Evolutionary conservation across 2,329 filamentous ascomycete genomes (phyloP), one percentile per base, ranked within the genome.

Genomic region (Nectriaceae sp.): DNA sequence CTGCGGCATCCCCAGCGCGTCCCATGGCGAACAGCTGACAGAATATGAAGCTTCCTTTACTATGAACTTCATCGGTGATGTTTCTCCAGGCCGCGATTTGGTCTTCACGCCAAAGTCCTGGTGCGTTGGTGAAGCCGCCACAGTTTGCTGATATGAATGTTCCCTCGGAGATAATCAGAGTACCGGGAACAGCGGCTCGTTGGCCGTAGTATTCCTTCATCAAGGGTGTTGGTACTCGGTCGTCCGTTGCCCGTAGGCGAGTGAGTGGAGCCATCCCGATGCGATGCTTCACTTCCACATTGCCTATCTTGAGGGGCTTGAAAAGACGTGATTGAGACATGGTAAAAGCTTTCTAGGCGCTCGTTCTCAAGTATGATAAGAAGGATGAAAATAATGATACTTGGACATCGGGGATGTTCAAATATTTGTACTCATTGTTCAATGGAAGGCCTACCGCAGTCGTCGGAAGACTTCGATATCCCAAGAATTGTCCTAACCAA

Each of bases 21-120:
- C 86, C 84, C 5, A 82, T 69, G 0, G 76, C 77, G 75, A 82
- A 87, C 0, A 89, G 70, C 60, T 89, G 86, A 2, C 75, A 64
- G 66, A 75, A 87, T 43, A 88, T 82, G 60, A 76, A 80, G 10
- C 73, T 76, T 3, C 79, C 80, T 57, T 84, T 84, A 26, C 71
- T 69, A 62, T 90, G 86, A 1, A 89, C 84, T 1, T 78, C 79
- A 21, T 84, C 78, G 1, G 80, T 84, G 43, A 89, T 71, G 15
- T 73, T 65, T 49, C 76, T 81, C 85, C 85, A 89, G 0, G 72
- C 79, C 0, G 69, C 68, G 38, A 86, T 72, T 50, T 87, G 84
- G 5, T 71, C 74, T 0, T 75, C 65, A 35, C 60, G 78, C 68
- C 75, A 87, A 54, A 88, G 80, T 2, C 82, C 83, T 0, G 85